These are phyloP conservation scores for Podospora conica DNA, from an alignment of 495 filamentous ascomycete species.

Conservation along the genomic window DNA sequence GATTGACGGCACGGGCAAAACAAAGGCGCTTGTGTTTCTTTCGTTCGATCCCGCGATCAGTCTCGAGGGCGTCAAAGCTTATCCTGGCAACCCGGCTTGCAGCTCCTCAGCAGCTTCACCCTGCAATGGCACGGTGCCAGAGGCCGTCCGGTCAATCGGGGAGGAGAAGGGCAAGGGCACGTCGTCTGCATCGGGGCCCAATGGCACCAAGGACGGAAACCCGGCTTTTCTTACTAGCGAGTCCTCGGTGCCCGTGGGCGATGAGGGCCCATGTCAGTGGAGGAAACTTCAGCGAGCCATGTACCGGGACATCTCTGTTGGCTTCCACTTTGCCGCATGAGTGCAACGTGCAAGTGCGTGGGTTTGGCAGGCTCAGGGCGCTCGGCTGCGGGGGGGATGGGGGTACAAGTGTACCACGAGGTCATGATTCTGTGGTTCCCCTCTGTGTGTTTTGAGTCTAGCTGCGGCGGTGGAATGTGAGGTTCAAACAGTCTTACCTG, in stretches of 20 bases:
- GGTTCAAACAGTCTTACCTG: not conserved
- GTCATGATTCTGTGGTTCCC: not conserved
- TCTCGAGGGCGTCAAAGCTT: conserved; percentile 17
- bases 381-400: not conserved
- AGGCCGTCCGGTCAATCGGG: not conserved
- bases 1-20: conserved; percentile 36
- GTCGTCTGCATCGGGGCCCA: not conserved
- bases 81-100: conserved; percentile 8
- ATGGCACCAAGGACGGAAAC: not conserved
- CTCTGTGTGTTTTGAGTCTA: not conserved
- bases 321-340: conserved; percentile 29
- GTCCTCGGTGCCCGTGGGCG: not conserved
- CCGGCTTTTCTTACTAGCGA: not conserved
- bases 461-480: not conserved
- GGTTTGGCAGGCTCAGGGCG: not conserved
- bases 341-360: not conserved
- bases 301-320: conserved; percentile 27
- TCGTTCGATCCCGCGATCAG: conserved; percentile 54
- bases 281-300: conserved; percentile 23
- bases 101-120: not conserved
- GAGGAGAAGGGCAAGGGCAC: conserved; percentile 18
- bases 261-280: conserved; percentile 16
- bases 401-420: not conserved
- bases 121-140: conserved; percentile 1
- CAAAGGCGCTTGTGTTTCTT: conserved; percentile 51